Base-by-base conservation (phyloP, 2,329 filamentous ascomycete species). In the Orbilia blumenaviensis region DNA sequence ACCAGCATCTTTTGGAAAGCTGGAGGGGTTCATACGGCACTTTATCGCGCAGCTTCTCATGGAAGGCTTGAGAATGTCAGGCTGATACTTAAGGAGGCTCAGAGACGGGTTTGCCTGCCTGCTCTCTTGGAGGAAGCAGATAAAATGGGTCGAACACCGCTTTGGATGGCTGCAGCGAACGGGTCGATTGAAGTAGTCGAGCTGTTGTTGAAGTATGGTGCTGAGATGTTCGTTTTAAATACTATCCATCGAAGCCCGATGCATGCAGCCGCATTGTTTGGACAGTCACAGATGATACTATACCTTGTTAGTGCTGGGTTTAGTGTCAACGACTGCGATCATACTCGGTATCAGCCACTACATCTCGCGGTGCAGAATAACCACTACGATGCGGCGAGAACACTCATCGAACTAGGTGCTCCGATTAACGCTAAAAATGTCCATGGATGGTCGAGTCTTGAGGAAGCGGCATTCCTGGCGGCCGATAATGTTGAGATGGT, bases 221-320 rank as follows among this genome's bases (percentile, higher is more conserved):
- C 56, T n/a, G 58, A 71, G 1, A 44, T 63, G 18, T 63, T 34
- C 36, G 29, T 21, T 9, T 12, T 36, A n/a, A 63, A 71, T 27
- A 34, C 21, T 4, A 18, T 12, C 9, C 29, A 48, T 12, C 66
- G 58, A 5, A 63, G 46, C 18, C n/a, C 21, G 3, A 63, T 71
- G 58, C 66, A 71, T 48, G 66, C 56, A 9, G 66, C 66, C 1
- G 66, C 66, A 21, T 32, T 23, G 18, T 36, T 44, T 16, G 66
- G 66, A 12, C 56, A 71, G 6, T 44, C 66, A 6, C 56, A 71
- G 32, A 63, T 71, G 66, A 71, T 71, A 25, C 34, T 63, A 7
- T 71, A 71, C 34, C 44, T 71, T 10, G 44, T 44, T 18, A 56
- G 66, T 14, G 56, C 56, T 5, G 66, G 66, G 12, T 46, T 34